These are phyloP conservation scores for Emmonsia crescens DNA, from an alignment of 2,329 filamentous ascomycete species.

Conservation along the genomic window DNA sequence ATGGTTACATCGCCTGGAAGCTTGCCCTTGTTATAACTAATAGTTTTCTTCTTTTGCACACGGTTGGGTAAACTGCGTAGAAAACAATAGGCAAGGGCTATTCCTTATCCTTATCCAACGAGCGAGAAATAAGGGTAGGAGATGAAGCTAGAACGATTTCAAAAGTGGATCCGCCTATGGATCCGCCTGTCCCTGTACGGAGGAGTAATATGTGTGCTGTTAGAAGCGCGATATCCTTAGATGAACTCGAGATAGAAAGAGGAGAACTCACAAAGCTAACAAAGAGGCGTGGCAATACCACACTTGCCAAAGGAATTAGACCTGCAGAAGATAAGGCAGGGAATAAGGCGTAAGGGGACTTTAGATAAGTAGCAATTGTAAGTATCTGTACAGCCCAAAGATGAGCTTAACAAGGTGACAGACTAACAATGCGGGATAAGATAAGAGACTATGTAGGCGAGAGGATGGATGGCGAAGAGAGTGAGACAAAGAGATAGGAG, in stretches of 20 bases:
- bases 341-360: background rate
- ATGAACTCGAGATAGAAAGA: background rate
- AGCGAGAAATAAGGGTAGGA: background rate
- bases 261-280: background rate
- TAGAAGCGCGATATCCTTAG: background rate
- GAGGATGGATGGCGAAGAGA: background rate
- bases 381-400: background rate
- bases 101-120: conserved; percentile 2
- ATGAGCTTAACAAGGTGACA: background rate
- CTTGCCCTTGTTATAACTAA: background rate
- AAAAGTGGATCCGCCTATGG: background rate
- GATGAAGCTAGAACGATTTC: background rate
- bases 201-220: background rate
- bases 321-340: background rate
- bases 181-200: background rate
- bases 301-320: background rate
- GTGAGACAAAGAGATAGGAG: background rate
- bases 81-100: background rate
- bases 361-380: background rate
- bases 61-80: background rate
- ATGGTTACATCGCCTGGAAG: conserved; percentile 1
- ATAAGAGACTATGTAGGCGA: background rate
- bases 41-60: background rate
- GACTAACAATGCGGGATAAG: background rate
- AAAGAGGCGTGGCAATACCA: background rate